These are phyloP conservation scores for Hypoxylon sp. DNA, from an alignment of 2,329 filamentous ascomycete genomes.

Conservation along the genomic window DNA sequence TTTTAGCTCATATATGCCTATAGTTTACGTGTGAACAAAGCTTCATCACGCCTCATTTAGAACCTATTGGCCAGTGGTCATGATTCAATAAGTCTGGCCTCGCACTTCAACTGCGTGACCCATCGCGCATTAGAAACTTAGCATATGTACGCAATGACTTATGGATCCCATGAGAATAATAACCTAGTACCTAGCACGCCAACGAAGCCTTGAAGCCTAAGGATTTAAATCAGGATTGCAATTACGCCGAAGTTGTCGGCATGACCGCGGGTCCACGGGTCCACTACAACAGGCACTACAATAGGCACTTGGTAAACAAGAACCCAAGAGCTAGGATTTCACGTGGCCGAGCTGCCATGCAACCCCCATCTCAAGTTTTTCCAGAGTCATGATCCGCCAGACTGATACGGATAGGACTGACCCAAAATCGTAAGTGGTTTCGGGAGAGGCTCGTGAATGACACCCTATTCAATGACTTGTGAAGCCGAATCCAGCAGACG, in stretches of 20 bases:
- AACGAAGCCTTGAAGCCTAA: neutral
- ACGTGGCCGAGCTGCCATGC: conserved; percentile 39
- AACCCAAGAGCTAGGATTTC: conserved; percentile 22
- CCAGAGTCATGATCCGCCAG: conserved; percentile 23
- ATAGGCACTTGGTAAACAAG: conserved; percentile 11
- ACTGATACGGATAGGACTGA: conserved; percentile 17
- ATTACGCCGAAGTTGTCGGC: conserved; percentile 29
- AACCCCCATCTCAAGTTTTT: conserved; percentile 17
- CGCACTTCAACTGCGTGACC: conserved; percentile 39
- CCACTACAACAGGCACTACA: conserved; percentile 2
- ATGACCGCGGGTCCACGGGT: conserved; percentile 39
- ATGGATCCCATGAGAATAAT: conserved; percentile 2
- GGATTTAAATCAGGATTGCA: neutral
- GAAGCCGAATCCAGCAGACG: conserved; percentile 32
- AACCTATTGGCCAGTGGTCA: conserved; percentile 18
- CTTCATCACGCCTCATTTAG: conserved; percentile 14
- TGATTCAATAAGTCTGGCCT: conserved; percentile 32
- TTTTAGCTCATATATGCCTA: neutral
- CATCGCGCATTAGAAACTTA: conserved; percentile 6
- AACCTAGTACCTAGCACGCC: neutral
- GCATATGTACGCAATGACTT: conserved; percentile 23
- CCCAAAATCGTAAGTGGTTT: conserved; percentile 10
- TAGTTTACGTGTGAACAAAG: neutral
- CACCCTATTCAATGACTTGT: conserved; percentile 20
- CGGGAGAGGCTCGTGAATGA: conserved; percentile 12